These are phyloP conservation scores for Aspergillus sp. DNA, from an alignment of 2,329 filamentous ascomycete genomes.

Conservation along the genomic window DNA sequence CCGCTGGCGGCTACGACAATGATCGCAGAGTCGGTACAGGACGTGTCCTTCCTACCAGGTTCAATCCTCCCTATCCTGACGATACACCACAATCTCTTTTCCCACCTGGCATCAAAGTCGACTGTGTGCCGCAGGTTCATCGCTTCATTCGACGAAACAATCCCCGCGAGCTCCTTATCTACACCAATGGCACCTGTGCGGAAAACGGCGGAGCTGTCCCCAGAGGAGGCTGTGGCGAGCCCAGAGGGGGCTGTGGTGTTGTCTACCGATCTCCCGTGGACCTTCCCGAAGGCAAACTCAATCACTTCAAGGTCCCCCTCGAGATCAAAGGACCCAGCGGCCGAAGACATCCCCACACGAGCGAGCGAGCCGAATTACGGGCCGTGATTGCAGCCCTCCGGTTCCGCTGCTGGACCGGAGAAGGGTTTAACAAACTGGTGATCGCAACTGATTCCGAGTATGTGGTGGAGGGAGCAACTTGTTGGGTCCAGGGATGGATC, in stretches of 20 bases:
- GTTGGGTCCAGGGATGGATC: constrained; percentile 49
- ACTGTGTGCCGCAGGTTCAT: background rate
- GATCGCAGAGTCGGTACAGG: background rate
- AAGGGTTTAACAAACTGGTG: constrained; percentile 49
- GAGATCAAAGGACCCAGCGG: background rate
- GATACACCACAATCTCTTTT: background rate
- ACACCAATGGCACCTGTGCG: background rate
- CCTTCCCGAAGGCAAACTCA: background rate
- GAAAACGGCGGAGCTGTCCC: background rate
- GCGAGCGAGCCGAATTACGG: background rate
- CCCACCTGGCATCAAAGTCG: background rate
- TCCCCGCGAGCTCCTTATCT: background rate
- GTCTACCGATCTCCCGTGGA: background rate
- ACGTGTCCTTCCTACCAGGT: background rate
- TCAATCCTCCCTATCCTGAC: background rate
- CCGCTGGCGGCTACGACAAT: background rate
- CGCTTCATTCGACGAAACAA: background rate
- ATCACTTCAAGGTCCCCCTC: background rate
- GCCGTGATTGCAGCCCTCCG: background rate
- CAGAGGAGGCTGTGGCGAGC: background rate
- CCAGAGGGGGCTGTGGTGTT: background rate
- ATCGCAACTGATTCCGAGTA: constrained; percentile 60
- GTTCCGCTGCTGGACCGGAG: constrained; percentile 21
- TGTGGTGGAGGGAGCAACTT: constrained; percentile 50
- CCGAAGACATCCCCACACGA: background rate